phyloP scores from a whole-genome alignment of 1,284 basidiomycete genomes.

The Ustilago hordei region DNA sequence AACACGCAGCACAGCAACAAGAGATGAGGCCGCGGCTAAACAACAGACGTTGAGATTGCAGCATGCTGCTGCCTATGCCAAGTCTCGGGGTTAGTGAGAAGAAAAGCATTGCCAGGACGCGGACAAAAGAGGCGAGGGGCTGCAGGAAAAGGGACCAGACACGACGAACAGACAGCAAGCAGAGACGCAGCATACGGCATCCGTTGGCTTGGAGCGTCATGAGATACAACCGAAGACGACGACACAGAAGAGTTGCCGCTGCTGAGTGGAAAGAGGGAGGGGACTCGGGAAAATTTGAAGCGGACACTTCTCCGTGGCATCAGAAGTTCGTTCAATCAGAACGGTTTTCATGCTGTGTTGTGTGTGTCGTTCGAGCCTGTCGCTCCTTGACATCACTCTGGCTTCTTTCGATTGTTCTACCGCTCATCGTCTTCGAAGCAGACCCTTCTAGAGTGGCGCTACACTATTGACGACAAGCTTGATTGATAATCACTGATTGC shows the following conservation, averaged over 20 bases:
- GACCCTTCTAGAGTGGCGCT: background rate
- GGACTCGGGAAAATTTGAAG: constrained; percentile 4
- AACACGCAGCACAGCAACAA: background rate
- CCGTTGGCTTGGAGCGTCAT: background rate
- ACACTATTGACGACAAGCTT: background rate
- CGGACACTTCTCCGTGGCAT: background rate
- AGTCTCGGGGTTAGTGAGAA: constrained; percentile 12
- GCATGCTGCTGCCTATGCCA: background rate
- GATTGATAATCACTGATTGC: background rate
- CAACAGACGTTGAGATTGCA: background rate
- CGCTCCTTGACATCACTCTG: constrained; percentile 4
- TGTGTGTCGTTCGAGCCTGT: constrained; percentile 23
- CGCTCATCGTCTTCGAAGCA: constrained; percentile 18
- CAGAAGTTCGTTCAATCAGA: background rate
- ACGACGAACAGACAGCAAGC: background rate
- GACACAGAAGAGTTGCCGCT: background rate
- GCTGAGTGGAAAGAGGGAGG: background rate
- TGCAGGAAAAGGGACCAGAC: background rate
- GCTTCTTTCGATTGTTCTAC: constrained; percentile 1
- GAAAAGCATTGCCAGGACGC: background rate
- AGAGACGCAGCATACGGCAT: background rate
- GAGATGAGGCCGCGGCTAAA: constrained; percentile 10
- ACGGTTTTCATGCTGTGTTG: constrained; percentile 1
- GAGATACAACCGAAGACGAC: background rate
- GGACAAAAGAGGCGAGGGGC: background rate